Evolutionary conservation across 441 rosid genomes (phyloP).

Genomic region (Capsella rubella): DNA sequence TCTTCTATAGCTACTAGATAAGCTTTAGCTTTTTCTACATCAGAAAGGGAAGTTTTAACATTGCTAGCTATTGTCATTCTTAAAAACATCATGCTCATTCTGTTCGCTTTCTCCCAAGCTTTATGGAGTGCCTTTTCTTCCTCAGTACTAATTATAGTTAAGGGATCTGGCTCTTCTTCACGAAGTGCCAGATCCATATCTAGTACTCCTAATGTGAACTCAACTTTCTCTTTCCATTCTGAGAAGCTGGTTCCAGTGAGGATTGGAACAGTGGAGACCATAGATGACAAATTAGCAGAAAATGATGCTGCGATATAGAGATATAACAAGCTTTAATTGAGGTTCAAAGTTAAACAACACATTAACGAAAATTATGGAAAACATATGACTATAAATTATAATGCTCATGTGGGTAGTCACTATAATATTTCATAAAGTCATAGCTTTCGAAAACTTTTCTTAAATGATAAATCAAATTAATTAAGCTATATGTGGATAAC

Average conservation of each 20-base stretch:
- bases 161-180: background rate
- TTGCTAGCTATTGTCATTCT: background rate
- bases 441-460: no score
- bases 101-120: background rate
- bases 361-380: no score
- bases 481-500: no score
- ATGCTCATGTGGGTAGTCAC: no score
- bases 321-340: no score
- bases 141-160: background rate
- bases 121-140: background rate
- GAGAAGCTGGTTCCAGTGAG: background rate
- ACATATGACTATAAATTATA: no score
- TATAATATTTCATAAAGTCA: no score
- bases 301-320: no score
- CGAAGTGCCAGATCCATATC: background rate
- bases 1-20: background rate
- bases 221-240: slow-evolving; percentile 6
- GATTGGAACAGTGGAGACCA: no score
- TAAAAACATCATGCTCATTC: background rate
- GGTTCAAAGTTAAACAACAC: no score
- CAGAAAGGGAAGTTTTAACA: background rate
- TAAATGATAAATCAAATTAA: no score
- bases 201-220: background rate
- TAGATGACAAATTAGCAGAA: no score
- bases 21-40: background rate